Base-by-base conservation (phyloP, 2,329 filamentous ascomycete species). In the Leptographium radiaticola region DNA sequence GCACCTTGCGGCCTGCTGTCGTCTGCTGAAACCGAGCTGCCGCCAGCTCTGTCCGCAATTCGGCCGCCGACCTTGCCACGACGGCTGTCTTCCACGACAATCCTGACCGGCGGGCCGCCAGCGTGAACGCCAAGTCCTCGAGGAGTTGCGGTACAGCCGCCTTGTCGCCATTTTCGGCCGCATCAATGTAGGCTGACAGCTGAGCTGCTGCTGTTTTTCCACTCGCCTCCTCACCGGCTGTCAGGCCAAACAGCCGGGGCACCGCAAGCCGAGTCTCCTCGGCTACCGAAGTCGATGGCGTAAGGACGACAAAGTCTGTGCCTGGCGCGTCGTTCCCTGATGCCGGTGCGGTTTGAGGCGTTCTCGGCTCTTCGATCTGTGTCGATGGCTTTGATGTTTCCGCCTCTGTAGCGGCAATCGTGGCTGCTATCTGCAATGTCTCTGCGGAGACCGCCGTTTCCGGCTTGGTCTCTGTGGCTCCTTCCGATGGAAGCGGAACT, bases 171-270 rank as follows among this genome's bases (percentile, higher is more conserved):
- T 18, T 25, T n/a, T 44, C 30, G 25, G 15, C 38, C 15, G 44
- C 33, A 9, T 45, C 25, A 7, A 59, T 34, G 50, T 58, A 56
- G 1, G 42, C 12, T 13, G 39, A 44, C 15, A 59, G 52, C n/a
- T 51, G 53, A 4, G 51, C 49, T 2, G 54, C 53, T 38, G 54
- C 53, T 0, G 39, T 43, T 36, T 54, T 55, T 38, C 54, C 56
- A 2, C 54, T 18, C 2, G 51, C 39, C 49, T 59, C 55, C 50
- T 60, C 59, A 9, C 51, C 47, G 2, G 58, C 55, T 6, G 55
- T 55, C 16, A 60, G 51, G 2, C 68, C 65, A 56, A 72, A 76
- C 12, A 71, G 60, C 56, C 66, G 69, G 31, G 61, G 58, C 8
- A 48, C 49, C 5, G 15, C 6, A 12, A 40, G 48, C 10, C 39